Base-by-base conservation (phyloP, 1,284 basidiomycete species). In the Athelia sp. region DNA sequence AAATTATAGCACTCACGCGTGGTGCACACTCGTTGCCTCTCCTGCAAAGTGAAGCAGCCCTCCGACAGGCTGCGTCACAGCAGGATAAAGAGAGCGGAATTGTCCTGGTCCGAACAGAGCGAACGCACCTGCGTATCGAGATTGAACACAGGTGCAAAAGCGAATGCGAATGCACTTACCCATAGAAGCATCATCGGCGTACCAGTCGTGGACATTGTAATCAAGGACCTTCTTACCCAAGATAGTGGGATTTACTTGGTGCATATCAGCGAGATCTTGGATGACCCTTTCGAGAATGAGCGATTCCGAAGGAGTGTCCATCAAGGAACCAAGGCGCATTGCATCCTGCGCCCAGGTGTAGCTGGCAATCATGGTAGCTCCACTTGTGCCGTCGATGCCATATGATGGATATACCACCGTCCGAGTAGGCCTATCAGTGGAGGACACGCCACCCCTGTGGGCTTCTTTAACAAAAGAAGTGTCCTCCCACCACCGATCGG, bases 321-420 rank as follows among this genome's bases (percentile, higher is more conserved):
- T 50, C 1, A 62, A 42, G 15, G 45, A 36, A 23, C 54, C 56
- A 22, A 60, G 38, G 14, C 61, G 55, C 29, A 49, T 43, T 1
- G 61, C 57, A 43, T 62, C 61, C 45, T 57, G 53, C n/a, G 58
- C 47, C 58, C 58, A 53, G 26, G 50, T 43, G 52, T 62, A 62
- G 45, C 58, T 61, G 18, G 53, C 59, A 21, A 62, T 48, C 19
- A 62, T 42, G 9, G 55, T 54, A 2, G 42, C 50, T 4, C 50
- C 50, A 31, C 43, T 13, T 29, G 35, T 52, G 18, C 32, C 51
- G 31, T 22, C 32, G 22, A 52, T 34, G 32, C 56, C 59, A 47
- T 61, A 58, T 4, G 62, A 64, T 1, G 62, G 62, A 47, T 64
- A 64, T 9, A 63, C 59, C 31, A 57, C 51, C 21, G 52, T 54